Percentiles rank a stretch among this genome's conserved stretches.
Evolutionary conservation across 1,284 basidiomycete genomes (phyloP).

Genomic region (Gymnopus androsaceus): DNA sequence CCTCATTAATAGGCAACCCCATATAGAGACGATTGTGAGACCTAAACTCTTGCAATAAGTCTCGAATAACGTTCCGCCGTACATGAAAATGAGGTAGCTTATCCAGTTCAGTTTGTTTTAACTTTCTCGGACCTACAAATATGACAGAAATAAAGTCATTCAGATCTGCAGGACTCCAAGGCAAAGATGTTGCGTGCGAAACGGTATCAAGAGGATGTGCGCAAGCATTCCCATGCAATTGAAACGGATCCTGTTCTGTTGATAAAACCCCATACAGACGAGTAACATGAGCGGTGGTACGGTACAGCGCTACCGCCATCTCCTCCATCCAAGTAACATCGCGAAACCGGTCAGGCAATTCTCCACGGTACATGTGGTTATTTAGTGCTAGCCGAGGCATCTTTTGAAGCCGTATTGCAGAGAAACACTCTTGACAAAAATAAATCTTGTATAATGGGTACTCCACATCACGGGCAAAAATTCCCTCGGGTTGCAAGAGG

Average conservation of each 20-base stretch:
- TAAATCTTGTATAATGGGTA: not conserved
- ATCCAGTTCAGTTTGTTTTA: constrained; percentile 12
- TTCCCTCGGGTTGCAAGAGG: not conserved
- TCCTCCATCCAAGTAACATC: constrained; percentile 23
- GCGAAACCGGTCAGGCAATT: constrained; percentile 18
- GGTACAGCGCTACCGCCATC: constrained; percentile 22
- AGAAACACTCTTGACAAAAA: not conserved
- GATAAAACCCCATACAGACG: not conserved
- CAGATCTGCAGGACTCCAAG: constrained; percentile 23
- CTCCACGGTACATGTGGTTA: constrained; percentile 20
- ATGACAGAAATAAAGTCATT: constrained; percentile 25
- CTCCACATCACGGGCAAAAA: not conserved
- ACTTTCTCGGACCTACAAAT: constrained; percentile 25
- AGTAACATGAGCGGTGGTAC: constrained; percentile 21
- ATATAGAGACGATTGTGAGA: constrained; percentile 25
- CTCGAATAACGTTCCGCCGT: constrained; percentile 16
- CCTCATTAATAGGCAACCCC: constrained; percentile 20
- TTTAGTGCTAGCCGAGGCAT: constrained; percentile 14
- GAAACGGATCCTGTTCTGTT: constrained; percentile 6
- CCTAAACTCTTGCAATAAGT: constrained; percentile 22
- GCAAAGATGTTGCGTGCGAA: constrained; percentile 25
- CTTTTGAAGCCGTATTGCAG: not conserved
- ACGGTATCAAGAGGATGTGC: constrained; percentile 17
- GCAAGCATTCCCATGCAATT: not conserved
- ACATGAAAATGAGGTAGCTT: not conserved